Percentiles rank a stretch among this genome's conserved stretches.
phyloP scores from a whole-genome alignment of 768 basidiomycete genomes.

The Exsudoporus frostii region DNA sequence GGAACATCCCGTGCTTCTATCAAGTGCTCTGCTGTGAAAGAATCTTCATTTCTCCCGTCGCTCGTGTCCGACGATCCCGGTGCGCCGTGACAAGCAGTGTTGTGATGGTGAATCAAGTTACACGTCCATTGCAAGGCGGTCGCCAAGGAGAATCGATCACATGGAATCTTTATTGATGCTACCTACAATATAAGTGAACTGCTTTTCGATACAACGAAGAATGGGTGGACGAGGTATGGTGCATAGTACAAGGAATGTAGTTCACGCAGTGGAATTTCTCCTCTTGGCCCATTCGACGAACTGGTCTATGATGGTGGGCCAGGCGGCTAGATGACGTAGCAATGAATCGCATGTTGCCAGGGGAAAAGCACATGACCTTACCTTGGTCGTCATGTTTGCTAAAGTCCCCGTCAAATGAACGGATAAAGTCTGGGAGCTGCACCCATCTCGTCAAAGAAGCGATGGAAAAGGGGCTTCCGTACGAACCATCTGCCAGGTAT shows the following conservation, averaged over 20 bases:
- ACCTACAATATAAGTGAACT: neutral
- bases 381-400: constrained; percentile 74
- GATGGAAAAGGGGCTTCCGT: constrained; percentile 2
- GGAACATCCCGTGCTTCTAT: constrained; percentile 24
- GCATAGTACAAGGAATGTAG: neutral
- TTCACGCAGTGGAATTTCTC: constrained; percentile 11
- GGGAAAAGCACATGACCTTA: constrained; percentile 28
- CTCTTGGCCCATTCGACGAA: constrained; percentile 68
- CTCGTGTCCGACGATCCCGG: constrained; percentile 16
- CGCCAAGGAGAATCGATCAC: neutral
- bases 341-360: neutral
- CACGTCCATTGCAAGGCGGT: neutral
- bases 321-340: constrained; percentile 53
- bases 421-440: constrained; percentile 78
- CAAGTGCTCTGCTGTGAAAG: constrained; percentile 20
- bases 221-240: constrained; percentile 5
- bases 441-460: constrained; percentile 6
- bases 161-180: constrained; percentile 2
- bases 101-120: constrained; percentile 8
- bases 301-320: constrained; percentile 86
- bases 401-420: constrained; percentile 70
- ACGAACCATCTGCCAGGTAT: constrained; percentile 84
- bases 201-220: neutral
- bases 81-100: constrained; percentile 2
- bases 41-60: constrained; percentile 33